Base-by-base conservation (phyloP, 2,329 filamentous ascomycete genomes). In the Nigrospora osmanthi region DNA sequence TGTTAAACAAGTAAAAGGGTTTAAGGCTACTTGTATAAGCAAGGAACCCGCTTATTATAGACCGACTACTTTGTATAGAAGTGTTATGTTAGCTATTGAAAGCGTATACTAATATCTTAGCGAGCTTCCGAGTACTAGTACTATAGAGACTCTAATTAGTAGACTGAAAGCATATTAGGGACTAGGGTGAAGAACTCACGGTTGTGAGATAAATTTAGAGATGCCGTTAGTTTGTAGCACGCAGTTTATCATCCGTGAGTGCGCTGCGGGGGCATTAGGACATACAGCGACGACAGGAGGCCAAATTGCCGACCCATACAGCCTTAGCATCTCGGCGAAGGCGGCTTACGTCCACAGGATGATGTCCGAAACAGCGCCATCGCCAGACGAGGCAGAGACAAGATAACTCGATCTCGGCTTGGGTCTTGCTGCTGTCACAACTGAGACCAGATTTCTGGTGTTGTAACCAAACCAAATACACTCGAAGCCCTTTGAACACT, bases 221-320 rank as follows among this genome's bases (percentile, higher is more conserved):
- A 14, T 35, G 34, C 14, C 34, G 14, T 35, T 16, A 14, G 13
- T 16, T 35, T 14, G 15, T 35, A 16, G 34, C 34, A 16, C 34
- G 15, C 13, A 35, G 34, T 35, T 35, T 16, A 16, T 35, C 15
- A 16, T 14, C 34, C 13, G 34, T 23, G 19, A 23, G 19, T 45
- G 19, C 19, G 34, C 34, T 35, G 14, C 15, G 14, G 15, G 14
- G 13, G 34, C 34, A 35, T 35, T 35, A 16, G 13, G 34, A 35
- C 34, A 35, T 14, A 35, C 34, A 16, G 15, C 34, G 34, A 35
- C 15, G 14, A 35, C 34, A 16, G 34, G 34, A 14, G 13, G 34
- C 15, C 7, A 16, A 14, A 16, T 35, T 36, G 33, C n/a, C 46
- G 35, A 53, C 53, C 49, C 15, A 16, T 35, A 14, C 34, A 35